Percentiles rank a stretch among this genome's conserved stretches.
These are phyloP conservation scores for Ricinus communis DNA, from an alignment of 345 rosid species.

Conservation along the genomic window DNA sequence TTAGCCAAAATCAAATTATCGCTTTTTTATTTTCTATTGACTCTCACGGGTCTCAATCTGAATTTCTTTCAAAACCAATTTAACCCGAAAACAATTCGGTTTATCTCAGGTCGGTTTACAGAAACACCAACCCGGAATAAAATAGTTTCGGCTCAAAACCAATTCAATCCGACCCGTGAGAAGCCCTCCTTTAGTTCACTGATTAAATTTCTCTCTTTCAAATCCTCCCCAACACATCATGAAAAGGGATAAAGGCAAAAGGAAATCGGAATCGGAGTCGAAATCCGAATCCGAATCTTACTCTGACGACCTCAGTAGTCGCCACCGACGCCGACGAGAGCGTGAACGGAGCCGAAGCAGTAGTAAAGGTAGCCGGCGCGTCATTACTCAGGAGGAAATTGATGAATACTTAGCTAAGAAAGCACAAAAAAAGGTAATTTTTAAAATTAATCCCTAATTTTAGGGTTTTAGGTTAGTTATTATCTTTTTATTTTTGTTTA, in stretches of 20 bases:
- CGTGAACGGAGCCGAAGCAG: slow-evolving; percentile 19
- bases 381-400: slow-evolving; percentile 60
- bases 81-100: too few species aligned
- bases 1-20: too few species aligned
- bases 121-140: too few species aligned
- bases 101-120: too few species aligned
- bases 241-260: not conserved
- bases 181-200: too few species aligned
- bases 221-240: too few species aligned
- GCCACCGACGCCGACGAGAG: slow-evolving; percentile 31
- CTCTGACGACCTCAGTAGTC: slow-evolving; percentile 20
- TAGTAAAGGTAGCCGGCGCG: slow-evolving; percentile 33
- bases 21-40: too few species aligned
- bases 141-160: too few species aligned
- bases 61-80: too few species aligned
- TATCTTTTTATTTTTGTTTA: slow-evolving; percentile 4
- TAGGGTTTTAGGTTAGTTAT: not conserved
- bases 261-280: slow-evolving; percentile 31
- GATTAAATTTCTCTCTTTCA: too few species aligned
- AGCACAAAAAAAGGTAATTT: slow-evolving; percentile 76
- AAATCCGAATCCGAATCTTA: slow-evolving; percentile 22
- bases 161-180: too few species aligned
- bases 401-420: slow-evolving; percentile 68
- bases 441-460: not conserved
- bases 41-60: too few species aligned